Base-by-base conservation (phyloP, 352 stramenopile species). In the Globisporangium perplexum region DNA sequence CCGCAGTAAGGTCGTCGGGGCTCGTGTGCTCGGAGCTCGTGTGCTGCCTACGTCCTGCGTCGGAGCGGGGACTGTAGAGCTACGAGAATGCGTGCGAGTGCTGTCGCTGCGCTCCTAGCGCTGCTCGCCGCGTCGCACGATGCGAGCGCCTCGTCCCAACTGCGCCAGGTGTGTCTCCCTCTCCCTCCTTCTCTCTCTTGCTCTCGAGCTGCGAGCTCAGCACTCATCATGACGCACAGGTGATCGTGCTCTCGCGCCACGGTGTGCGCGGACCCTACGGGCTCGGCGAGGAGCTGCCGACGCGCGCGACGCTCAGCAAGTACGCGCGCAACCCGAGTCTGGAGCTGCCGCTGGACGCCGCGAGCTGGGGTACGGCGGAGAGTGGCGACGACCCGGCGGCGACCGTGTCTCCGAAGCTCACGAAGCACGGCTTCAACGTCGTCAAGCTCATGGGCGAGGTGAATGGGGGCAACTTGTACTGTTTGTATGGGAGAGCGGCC, bases 351-450 rank as follows among this genome's bases (percentile, higher is more conserved):
- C 57, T 88, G 15, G 67, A 58, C 20, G 80, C 69, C 14, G 69
- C 68, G 11, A 72, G 69, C 7, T 90, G 80, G 80, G 80, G 80
- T 23, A 90, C 80, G 17, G 84, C 71, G 2, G 73, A 88, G 62
- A 74, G 60, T 8, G 36, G 36, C 10, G 72, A 87, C 55, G 76
- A 90, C 55, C 73, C 73, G 42, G 60, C 41, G 4, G 77, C 88
- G 57, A 59, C 72, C 53, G 80, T 90, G 53, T 81, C 77, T 7
- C 80, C 80, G n/a, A 90, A 90, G 55, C 71, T 90, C 58, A 90
- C 80, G 10, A 83, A 83, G 49, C 80, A 90, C 66, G 80, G 80
- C 47, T 85, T 74, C 51, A 55, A 67, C 23, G 65, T 88, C 23
- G 59, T 90, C 3, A 59, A 88, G 55, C 62, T 58, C 38, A 90